These are phyloP conservation scores for Leishmania tropica DNA, from an alignment of 208 protist genomes.

Conservation along the genomic window DNA sequence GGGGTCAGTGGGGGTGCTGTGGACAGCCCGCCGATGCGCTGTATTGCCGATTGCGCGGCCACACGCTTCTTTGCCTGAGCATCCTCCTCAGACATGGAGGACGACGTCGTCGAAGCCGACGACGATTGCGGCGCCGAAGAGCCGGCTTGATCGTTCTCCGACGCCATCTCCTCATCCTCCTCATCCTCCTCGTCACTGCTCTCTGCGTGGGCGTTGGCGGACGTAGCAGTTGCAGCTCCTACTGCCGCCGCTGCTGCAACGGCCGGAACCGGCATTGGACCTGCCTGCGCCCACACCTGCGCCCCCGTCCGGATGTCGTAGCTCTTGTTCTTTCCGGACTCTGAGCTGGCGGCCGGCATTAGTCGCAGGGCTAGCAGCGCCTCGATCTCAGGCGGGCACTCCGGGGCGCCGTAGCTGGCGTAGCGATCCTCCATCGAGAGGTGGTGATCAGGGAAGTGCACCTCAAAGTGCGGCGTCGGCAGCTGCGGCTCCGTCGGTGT, in stretches of 20 bases:
- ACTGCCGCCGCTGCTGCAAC: not conserved
- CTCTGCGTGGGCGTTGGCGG: not conserved
- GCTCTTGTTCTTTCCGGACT: constrained; percentile 86
- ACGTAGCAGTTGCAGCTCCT: not conserved
- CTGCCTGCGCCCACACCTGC: constrained; percentile 45
- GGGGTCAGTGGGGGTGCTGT: not conserved
- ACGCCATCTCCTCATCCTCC: not conserved
- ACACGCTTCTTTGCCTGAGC: not conserved
- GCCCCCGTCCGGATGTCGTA: constrained; percentile 87
- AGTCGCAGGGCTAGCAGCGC: constrained; percentile 69
- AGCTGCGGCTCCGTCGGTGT: constrained; percentile 65
- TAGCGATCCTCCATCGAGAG: constrained; percentile 73
- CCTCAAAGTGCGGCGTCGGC: constrained; percentile 75
- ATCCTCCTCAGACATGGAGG: not conserved
- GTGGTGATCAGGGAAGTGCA: constrained; percentile 72
- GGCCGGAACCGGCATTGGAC: constrained; percentile 10
- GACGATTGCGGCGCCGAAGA: not conserved
- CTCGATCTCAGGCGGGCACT: constrained; percentile 80
- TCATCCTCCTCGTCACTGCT: constrained; percentile 1
- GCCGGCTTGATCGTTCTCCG: not conserved
- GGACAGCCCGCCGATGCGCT: not conserved
- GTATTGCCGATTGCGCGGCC: constrained; percentile 1
- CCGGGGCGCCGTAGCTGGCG: constrained; percentile 61
- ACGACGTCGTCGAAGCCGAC: not conserved
- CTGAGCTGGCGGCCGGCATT: constrained; percentile 80